Evolutionary conservation across 2,329 filamentous ascomycete species (phyloP).

Genomic region (Seiridium cupressi): DNA sequence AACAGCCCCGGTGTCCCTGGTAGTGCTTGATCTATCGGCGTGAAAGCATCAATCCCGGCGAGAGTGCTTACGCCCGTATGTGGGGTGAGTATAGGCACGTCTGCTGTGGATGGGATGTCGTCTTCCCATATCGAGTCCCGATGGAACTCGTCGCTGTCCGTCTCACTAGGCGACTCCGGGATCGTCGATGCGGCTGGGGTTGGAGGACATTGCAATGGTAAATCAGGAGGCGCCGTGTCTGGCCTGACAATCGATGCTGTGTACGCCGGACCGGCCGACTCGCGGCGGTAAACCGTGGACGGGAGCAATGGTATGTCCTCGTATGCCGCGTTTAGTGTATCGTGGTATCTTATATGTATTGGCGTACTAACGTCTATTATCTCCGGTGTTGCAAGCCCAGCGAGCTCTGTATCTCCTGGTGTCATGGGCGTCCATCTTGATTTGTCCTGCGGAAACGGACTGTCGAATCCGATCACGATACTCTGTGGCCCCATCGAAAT

Average conservation of each 20-base stretch:
- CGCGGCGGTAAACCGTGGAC: not conserved
- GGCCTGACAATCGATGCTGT: not conserved
- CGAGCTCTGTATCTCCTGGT: not conserved
- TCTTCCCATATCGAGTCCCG: not conserved
- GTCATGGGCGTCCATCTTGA: not conserved
- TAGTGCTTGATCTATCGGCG: not conserved
- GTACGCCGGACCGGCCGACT: not conserved
- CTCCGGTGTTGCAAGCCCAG: not conserved
- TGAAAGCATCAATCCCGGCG: not conserved
- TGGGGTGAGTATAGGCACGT: not conserved
- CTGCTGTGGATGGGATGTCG: not conserved
- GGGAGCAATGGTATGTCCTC: not conserved
- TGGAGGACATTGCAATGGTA: not conserved
- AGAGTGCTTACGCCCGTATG: not conserved
- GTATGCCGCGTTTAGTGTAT: not conserved
- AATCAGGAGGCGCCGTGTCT: not conserved
- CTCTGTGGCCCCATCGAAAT: not conserved
- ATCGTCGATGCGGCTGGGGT: not conserved
- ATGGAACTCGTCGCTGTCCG: not conserved
- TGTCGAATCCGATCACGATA: not conserved
- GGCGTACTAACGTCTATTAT: not conserved
- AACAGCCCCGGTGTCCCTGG: not conserved
- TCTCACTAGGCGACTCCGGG: not conserved
- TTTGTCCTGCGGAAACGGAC: not conserved
- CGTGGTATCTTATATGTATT: not conserved